Conservation (phyloP, 1,284 basidiomycete species). For the Takashimella tepidaria region DNA sequence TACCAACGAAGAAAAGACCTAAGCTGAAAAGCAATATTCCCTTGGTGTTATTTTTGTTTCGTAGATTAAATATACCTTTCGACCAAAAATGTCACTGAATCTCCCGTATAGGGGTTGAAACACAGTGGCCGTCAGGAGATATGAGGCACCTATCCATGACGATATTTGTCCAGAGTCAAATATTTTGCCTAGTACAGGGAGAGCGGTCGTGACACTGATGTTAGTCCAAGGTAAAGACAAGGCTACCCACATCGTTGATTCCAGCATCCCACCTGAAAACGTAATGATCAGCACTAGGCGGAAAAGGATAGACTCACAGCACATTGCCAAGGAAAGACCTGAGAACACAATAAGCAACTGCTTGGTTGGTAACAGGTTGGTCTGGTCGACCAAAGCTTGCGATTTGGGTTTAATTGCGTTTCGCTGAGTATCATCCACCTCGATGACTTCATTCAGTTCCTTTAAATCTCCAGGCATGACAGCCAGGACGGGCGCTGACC, state of each 20-base stretch:
- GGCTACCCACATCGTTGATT: conserved; percentile 47
- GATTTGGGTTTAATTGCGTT: background rate
- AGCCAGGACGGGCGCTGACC: too few relatives aligned
- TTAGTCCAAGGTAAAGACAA: too few relatives aligned
- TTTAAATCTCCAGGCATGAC: too few relatives aligned
- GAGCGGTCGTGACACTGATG: too few relatives aligned
- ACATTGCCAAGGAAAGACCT: conserved; percentile 50
- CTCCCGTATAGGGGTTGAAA: too few relatives aligned
- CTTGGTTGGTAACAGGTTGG: conserved; percentile 62
- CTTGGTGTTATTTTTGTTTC: conserved; percentile 57
- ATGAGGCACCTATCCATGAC: too few relatives aligned
- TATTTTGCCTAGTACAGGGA: too few relatives aligned
- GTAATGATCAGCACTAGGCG: background rate
- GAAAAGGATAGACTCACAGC: conserved; percentile 45
- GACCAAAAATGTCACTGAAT: conserved; percentile 74
- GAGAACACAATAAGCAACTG: conserved; percentile 60
- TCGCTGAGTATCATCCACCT: background rate
- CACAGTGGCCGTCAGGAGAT: too few relatives aligned
- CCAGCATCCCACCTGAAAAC: conserved; percentile 50
- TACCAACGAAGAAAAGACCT: conserved; percentile 55
- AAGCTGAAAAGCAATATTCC: conserved; percentile 50
- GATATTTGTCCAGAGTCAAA: too few relatives aligned
- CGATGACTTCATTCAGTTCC: too few relatives aligned
- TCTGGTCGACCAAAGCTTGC: conserved; percentile 60
- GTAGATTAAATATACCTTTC: conserved; percentile 52